Conservation (phyloP, 163 green algal species). For the Scenedesmus sp. region DNA sequence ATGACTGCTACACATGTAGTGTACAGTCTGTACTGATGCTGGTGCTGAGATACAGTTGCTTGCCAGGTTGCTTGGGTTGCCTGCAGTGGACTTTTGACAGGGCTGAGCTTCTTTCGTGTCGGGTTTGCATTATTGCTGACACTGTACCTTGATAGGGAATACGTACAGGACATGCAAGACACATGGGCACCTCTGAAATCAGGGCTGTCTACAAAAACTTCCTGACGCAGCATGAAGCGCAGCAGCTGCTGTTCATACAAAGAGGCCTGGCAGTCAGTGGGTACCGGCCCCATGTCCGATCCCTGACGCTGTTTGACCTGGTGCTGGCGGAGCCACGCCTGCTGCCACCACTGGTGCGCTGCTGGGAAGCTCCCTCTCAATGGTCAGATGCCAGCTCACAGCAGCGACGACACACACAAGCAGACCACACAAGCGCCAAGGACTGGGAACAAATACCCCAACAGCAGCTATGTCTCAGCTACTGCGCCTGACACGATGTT, state of each 20-base stretch:
- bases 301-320: constrained; percentile 62
- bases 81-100: neutral
- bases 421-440: neutral
- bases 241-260: constrained; percentile 24
- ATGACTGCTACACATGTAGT: neutral
- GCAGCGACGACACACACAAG: neutral
- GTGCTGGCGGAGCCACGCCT: constrained; percentile 39
- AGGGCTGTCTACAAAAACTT: neutral
- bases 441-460: neutral
- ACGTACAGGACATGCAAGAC: neutral
- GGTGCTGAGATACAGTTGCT: neutral
- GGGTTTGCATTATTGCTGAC: neutral
- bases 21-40: constrained; percentile 8
- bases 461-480: neutral
- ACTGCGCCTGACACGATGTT: neutral
- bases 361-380: neutral
- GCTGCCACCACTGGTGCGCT: constrained; percentile 59
- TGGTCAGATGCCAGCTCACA: neutral
- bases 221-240: neutral
- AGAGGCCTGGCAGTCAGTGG: constrained; percentile 47
- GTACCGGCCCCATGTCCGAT: constrained; percentile 61
- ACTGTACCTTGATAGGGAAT: neutral
- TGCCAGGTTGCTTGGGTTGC: neutral
- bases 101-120: neutral
- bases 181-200: neutral